Percentiles rank a stretch among this genome's conserved stretches.
These are phyloP conservation scores for Tuber calosporum DNA, from an alignment of 495 filamentous ascomycete genomes.

Conservation along the genomic window DNA sequence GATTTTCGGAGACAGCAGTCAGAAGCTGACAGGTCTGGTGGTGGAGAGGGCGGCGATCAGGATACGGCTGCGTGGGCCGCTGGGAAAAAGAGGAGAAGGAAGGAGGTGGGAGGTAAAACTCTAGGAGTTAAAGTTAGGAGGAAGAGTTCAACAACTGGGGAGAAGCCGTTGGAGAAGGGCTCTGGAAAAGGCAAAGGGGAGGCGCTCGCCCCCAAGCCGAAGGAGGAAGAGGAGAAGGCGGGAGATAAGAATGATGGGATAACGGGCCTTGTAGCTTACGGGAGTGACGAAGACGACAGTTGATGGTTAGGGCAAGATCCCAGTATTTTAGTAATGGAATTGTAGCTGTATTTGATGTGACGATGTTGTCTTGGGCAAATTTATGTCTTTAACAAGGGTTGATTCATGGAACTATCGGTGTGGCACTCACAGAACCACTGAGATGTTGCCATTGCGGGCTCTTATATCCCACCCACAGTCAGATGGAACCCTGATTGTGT, in stretches of 20 bases:
- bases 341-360: not conserved
- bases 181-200: not conserved
- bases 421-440: not conserved
- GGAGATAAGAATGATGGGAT: constrained; percentile 8
- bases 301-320: not conserved
- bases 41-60: constrained; percentile 7
- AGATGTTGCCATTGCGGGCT: not conserved
- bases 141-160: constrained; percentile 2
- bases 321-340: not conserved
- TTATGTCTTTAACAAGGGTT: not conserved
- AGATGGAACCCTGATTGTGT: too few species aligned
- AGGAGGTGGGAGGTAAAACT: constrained; percentile 16
- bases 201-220: not conserved
- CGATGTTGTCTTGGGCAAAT: not conserved
- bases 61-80: constrained; percentile 11
- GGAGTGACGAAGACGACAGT: constrained; percentile 27
- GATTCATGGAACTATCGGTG: not conserved
- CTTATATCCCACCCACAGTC: not conserved
- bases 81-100: constrained; percentile 26
- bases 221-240: constrained; percentile 8
- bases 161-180: not conserved
- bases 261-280: constrained; percentile 32
- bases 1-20: constrained; percentile 35
- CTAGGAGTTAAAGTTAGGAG: constrained; percentile 29
- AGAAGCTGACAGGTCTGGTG: constrained; percentile 26